Evolutionary conservation across 2,329 filamentous ascomycete species (phyloP), one percentile per base, ranked within the genome.

Genomic region (Phialophora verrucosa): DNA sequence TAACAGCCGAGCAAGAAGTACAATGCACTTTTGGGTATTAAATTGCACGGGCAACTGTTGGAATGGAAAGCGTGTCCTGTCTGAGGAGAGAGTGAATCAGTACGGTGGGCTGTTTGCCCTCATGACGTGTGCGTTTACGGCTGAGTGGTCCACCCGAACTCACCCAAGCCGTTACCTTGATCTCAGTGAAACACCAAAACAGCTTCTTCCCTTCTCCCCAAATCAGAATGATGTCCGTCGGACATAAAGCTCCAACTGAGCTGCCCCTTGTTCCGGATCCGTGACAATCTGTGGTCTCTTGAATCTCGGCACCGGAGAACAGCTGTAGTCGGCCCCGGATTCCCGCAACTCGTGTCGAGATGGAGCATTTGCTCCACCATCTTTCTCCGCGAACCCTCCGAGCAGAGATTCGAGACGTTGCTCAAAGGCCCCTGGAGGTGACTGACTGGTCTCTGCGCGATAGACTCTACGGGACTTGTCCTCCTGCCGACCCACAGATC

Each of bases 11-110:
- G 10, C 20, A 29, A 27, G 49, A 23, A 29, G 25, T 25, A 11
- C 10, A 51, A 17, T 23, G n/a, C 49, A 51, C 49, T 5, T 27
- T 11, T 4, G 3, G 49, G 3, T 3, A 29, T 23, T 14, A 17
- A 51, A 25, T 12, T 11, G 20, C 49, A 51, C 7, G 1, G 25
- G 20, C 25, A 17, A 25, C 20, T 51, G 49, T 27, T 11, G 23
- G 49, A 51, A 23, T 27, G 49, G 49, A 51, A 51, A 51, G 49
- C 49, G 49, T 51, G 49, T 51, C 49, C 49, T 51, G 49, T 51
- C 8, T 11, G 17, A 44, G 2, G 20, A 27, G 49, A 23, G 6
- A 51, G 49, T 17, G 11, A 25, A 17, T 1, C 23, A 17, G 20
- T 51, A 51, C 49, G 49, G 49, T 51, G 49, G 49, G 49, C 49